Evolutionary conservation across 441 rosid genomes (phyloP).

Genomic region (Biscutella laevigata): DNA sequence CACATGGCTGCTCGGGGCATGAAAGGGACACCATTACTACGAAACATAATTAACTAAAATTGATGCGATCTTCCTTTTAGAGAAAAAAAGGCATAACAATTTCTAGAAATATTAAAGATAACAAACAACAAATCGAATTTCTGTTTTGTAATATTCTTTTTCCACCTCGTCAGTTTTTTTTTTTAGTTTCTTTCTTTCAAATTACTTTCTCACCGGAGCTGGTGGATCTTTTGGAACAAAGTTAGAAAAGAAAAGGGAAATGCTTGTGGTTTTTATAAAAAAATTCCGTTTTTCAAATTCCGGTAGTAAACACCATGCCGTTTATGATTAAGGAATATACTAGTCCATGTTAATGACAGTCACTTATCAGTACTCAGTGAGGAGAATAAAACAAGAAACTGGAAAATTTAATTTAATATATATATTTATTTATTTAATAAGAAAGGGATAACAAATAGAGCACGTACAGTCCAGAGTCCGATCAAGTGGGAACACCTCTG

Average conservation of each 20-base stretch:
- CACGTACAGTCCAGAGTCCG: conserved; percentile 22
- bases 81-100: conserved; percentile 8
- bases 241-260: neutral
- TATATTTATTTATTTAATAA: neutral
- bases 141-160: conserved; percentile 1
- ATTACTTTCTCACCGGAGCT: no score
- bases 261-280: conserved; percentile 13
- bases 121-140: no score
- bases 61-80: no score
- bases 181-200: no score
- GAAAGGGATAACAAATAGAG: conserved; percentile 7
- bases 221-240: neutral
- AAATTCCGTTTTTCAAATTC: no score
- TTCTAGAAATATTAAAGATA: neutral
- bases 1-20: no score
- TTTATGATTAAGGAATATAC: neutral
- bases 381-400: neutral
- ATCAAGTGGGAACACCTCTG: conserved; percentile 25
- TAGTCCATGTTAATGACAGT: conserved; percentile 17
- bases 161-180: neutral
- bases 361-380: conserved; percentile 12
- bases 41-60: no score
- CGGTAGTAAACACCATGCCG: neutral
- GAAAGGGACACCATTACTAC: no score
- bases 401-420: neutral